These are phyloP conservation scores for Trichophyton schoenleinii DNA, from an alignment of 2,329 filamentous ascomycete species.

Conservation along the genomic window DNA sequence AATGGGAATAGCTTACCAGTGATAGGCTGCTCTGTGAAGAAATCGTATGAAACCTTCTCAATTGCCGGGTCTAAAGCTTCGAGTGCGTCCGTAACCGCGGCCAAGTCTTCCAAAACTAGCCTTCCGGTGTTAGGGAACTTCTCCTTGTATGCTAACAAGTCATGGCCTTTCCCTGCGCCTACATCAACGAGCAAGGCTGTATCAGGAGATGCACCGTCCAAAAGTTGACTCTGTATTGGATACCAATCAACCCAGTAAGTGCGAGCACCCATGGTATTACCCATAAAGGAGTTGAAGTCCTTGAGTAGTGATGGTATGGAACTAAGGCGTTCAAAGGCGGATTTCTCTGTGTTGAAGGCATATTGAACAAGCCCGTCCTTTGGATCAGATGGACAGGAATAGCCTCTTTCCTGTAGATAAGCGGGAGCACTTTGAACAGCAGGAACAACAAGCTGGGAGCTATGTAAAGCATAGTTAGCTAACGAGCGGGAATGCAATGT, in stretches of 20 bases:
- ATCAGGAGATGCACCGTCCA: background rate
- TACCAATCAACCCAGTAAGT: slow-evolving; percentile 7
- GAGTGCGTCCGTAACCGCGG: slow-evolving; percentile 25
- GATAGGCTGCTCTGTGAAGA: slow-evolving; percentile 36
- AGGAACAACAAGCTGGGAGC: slow-evolving; percentile 4
- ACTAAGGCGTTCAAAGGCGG: slow-evolving; percentile 5
- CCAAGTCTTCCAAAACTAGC: slow-evolving; percentile 40
- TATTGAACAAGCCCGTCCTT: slow-evolving; percentile 5
- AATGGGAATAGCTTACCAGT: slow-evolving; percentile 23
- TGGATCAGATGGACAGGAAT: slow-evolving; percentile 5
- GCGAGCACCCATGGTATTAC: slow-evolving; percentile 5
- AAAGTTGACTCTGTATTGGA: slow-evolving; percentile 1
- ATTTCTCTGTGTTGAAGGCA: slow-evolving; percentile 3
- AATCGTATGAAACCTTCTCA: slow-evolving; percentile 33
- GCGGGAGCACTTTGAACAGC: slow-evolving; percentile 3
- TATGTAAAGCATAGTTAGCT: background rate
- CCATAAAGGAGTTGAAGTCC: slow-evolving; percentile 5
- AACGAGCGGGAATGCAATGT: background rate
- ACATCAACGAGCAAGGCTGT: slow-evolving; percentile 32
- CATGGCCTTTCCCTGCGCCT: slow-evolving; percentile 33
- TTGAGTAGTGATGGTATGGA: slow-evolving; percentile 1
- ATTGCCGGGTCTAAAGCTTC: slow-evolving; percentile 12
- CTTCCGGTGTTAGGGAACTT: slow-evolving; percentile 31
- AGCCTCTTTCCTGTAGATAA: background rate
- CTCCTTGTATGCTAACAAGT: slow-evolving; percentile 27